These are phyloP conservation scores for Zygoascus flipseniorum DNA, from an alignment of 805 yeast genomes.

Conservation along the genomic window DNA sequence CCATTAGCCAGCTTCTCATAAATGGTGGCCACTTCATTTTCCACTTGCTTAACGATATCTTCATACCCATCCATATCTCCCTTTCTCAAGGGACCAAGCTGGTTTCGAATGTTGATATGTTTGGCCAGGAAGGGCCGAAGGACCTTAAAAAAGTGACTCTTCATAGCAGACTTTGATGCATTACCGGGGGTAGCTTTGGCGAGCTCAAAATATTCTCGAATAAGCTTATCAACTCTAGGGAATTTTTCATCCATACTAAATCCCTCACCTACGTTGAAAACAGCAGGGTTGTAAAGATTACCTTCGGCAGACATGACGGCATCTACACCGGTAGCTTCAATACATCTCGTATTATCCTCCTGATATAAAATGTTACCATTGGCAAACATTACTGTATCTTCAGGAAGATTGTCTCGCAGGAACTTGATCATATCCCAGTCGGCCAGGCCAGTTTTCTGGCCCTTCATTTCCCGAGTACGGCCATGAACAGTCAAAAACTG, in stretches of 20 bases:
- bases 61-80: conserved; percentile 44
- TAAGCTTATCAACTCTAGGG: conserved; percentile 76
- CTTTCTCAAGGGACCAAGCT: conserved; percentile 49
- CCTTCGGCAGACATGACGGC: conserved; percentile 98
- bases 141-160: conserved; percentile 84
- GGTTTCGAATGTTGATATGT: conserved; percentile 71
- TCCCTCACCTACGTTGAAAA: conserved; percentile 40
- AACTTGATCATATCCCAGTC: conserved; percentile 78
- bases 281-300: conserved; percentile 86
- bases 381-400: conserved; percentile 84
- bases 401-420: conserved; percentile 65
- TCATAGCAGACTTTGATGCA: conserved; percentile 78
- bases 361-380: conserved; percentile 94
- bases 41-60: conserved; percentile 55
- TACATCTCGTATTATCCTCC: conserved; percentile 67
- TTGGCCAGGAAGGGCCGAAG: conserved; percentile 69
- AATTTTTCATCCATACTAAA: conserved; percentile 49
- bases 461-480: conserved; percentile 94
- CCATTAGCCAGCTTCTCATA: conserved; percentile 31
- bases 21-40: conserved; percentile 47
- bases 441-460: conserved; percentile 91
- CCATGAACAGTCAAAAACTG: conserved; percentile 94
- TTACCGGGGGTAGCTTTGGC: conserved; percentile 52
- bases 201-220: conserved; percentile 83
- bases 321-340: conserved; percentile 59